Percentiles rank a stretch among this genome's conserved stretches.
Conservation (phyloP, 768 basidiomycete genomes). For the Clathrus columnatus region DNA sequence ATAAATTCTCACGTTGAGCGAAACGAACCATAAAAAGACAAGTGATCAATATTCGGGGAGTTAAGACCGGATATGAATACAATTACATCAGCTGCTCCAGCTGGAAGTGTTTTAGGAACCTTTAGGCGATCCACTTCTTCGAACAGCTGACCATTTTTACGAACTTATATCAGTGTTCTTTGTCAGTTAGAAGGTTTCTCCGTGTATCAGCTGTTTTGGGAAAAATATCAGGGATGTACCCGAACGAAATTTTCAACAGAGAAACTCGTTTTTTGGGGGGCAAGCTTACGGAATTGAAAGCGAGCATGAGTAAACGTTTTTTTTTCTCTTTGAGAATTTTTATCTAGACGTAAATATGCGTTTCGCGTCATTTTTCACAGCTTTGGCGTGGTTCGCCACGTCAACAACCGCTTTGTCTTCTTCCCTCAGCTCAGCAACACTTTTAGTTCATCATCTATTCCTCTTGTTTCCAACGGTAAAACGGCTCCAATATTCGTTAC, state of each 20-base stretch:
- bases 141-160: neutral
- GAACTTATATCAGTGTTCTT: neutral
- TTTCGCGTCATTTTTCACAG: neutral
- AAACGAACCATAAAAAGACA: no score
- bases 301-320: neutral
- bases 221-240: neutral
- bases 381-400: neutral
- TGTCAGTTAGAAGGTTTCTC: neutral
- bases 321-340: neutral
- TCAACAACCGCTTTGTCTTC: neutral
- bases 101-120: no score
- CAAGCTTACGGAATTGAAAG: no score
- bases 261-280: no score
- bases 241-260: neutral
- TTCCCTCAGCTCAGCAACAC: neutral
- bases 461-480: constrained; percentile 35
- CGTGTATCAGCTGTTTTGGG: neutral
- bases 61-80: no score
- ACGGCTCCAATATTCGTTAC: constrained; percentile 44
- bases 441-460: constrained; percentile 18
- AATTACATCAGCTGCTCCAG: neutral
- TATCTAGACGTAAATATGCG: neutral
- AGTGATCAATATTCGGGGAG: no score
- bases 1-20: no score
- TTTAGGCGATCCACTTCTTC: neutral